Evolutionary conservation across 768 basidiomycete genomes (phyloP), one percentile per base, ranked within the genome.

Genomic region (Boletus coccyginus): DNA sequence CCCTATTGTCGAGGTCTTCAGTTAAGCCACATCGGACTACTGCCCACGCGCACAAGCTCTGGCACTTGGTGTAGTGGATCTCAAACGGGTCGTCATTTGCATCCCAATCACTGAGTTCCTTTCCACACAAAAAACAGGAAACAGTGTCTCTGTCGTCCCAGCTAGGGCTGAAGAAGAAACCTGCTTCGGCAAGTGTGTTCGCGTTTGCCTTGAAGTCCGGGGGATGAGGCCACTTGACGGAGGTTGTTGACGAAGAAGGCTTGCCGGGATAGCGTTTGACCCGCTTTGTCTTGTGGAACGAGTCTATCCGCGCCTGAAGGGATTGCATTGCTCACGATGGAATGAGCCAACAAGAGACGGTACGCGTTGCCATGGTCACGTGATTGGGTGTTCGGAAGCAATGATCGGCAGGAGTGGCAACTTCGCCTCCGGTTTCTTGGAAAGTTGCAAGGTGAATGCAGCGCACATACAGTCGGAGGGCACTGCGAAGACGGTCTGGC

Each of bases 61-160:
- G 76, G 61, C 87, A 88, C 65, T 92, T 90, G 33, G 76, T 68
- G 70, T 80, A 86, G 65, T 98, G 95, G 39, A 96, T 87, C 40
- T 83, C 78, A 61, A 90, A 88, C 1, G 95, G 94, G 72, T 95
- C 90, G 63, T 98, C 94, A 1, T 83, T 75, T 44, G 77, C 78
- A 46, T 89, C 89, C 95, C 95, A 98, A 19, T 88, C 90, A 52
- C 84, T 83, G 10, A 98, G 78, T 58, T 87, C 78, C 63, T 94
- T 91, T 44, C 78, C 79, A 74, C 95, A 98, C 60, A 88, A 74
- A 69, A 87, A 97, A 70, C 95, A 98, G 5, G 81, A 78, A 21
- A 90, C 93, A 62, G 83, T 86, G 72, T 94, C 92, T 16, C 75
- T 76, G 57, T 87, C 85, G 24, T 84, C 81, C 56, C 76, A 74